A percentile compares a stretch with the other conserved stretches of the same genome.
These are phyloP conservation scores for Sphagnurus paluster DNA, from an alignment of 1,284 basidiomycete species.

Conservation along the genomic window DNA sequence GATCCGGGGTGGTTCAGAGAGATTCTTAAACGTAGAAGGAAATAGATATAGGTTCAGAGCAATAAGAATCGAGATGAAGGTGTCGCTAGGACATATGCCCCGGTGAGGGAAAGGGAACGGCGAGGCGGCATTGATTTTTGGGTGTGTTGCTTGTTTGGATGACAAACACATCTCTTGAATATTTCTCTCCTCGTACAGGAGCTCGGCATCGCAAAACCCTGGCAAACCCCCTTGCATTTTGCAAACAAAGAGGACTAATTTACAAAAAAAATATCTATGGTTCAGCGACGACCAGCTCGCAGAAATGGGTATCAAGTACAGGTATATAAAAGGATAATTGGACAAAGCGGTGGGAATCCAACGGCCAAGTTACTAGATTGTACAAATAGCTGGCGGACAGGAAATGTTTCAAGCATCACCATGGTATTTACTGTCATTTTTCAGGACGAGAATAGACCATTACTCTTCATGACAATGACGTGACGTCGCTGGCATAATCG, in stretches of 20 bases:
- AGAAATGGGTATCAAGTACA: constrained; percentile 10
- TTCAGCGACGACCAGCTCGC: constrained; percentile 14
- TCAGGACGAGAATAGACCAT: neutral
- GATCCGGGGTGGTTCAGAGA: constrained; percentile 57
- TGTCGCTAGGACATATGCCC: constrained; percentile 19
- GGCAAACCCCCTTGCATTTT: constrained; percentile 1
- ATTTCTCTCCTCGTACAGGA: neutral
- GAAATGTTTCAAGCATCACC: too few relatives aligned
- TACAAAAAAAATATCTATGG: constrained; percentile 6
- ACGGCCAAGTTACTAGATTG: too few relatives aligned
- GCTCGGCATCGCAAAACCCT: neutral
- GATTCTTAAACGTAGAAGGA: constrained; percentile 45
- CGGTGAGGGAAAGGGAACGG: constrained; percentile 29
- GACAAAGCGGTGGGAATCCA: neutral
- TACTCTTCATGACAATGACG: constrained; percentile 14
- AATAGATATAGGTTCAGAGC: constrained; percentile 16
- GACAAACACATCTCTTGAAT: constrained; percentile 18
- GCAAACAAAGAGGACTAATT: constrained; percentile 8
- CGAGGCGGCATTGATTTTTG: constrained; percentile 39
- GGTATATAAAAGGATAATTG: constrained; percentile 9
- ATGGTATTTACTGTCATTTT: constrained; percentile 8
- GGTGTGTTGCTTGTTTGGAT: constrained; percentile 37
- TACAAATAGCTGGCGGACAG: too few relatives aligned
- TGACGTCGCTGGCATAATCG: constrained; percentile 49
- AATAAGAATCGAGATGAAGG: constrained; percentile 13